Percentiles rank a stretch among this genome's conserved stretches.
phyloP scores from a whole-genome alignment of 305 asterid genomes.

The Fraxinus platypoda region DNA sequence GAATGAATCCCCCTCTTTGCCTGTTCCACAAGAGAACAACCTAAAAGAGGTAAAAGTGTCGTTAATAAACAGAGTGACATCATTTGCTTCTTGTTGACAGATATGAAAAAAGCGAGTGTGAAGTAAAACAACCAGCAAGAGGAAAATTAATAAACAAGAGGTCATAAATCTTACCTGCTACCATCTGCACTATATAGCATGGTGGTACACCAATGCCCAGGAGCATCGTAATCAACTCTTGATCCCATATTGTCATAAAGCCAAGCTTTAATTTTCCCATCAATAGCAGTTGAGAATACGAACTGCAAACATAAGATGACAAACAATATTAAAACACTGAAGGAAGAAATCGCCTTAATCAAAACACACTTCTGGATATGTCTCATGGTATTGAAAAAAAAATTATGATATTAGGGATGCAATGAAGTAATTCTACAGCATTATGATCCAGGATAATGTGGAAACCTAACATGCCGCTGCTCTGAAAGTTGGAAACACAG shows the following conservation, averaged over 20 bases:
- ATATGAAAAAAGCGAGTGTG: neutral
- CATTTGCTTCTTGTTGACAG: neutral
- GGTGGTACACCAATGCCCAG: conserved; percentile 89
- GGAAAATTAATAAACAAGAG: conserved; percentile 10
- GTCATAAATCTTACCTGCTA: conserved; percentile 48
- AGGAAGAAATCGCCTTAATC: neutral
- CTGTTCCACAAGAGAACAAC: conserved; percentile 84
- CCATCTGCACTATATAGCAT: conserved; percentile 92
- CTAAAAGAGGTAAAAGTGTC: conserved; percentile 34
- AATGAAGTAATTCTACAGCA: neutral
- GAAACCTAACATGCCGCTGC: neutral
- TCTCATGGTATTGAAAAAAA: neutral
- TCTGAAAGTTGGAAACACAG: neutral
- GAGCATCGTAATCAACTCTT: conserved; percentile 87
- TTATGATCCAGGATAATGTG: neutral
- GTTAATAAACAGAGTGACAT: neutral
- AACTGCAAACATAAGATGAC: conserved; percentile 42
- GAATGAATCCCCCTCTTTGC: conserved; percentile 83
- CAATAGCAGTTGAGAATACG: conserved; percentile 75
- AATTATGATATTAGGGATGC: neutral
- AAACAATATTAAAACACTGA: neutral
- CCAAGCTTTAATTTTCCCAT: conserved; percentile 91
- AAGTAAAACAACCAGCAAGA: neutral
- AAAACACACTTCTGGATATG: neutral
- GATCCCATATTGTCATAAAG: conserved; percentile 80